Evolutionary conservation across 305 asterid genomes (phyloP).

Genomic region (Solanum chacoense): DNA sequence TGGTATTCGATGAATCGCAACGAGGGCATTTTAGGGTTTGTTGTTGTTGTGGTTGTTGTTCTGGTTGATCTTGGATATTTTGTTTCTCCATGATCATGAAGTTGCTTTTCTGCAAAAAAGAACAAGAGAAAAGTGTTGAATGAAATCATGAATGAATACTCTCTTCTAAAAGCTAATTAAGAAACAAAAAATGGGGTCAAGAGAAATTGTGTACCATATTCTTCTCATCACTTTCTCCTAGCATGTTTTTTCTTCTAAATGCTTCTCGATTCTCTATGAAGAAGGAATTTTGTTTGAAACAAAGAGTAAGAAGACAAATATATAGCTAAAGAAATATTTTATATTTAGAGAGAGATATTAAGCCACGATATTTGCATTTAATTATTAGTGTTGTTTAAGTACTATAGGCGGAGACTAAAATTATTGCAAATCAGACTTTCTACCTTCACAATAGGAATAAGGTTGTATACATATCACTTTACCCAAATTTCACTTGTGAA

Average conservation of each 20-base stretch:
- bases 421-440: no score
- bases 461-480: no score
- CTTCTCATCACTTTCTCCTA: slow-evolving; percentile 25
- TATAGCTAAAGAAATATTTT: neutral
- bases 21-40: slow-evolving; percentile 32
- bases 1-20: slow-evolving; percentile 36
- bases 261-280: slow-evolving; percentile 1
- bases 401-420: neutral
- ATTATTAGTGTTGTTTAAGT: neutral
- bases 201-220: slow-evolving; percentile 13
- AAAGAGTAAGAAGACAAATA: slow-evolving; percentile 35
- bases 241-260: slow-evolving; percentile 6
- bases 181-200: slow-evolving; percentile 59
- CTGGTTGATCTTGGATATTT: slow-evolving; percentile 11
- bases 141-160: slow-evolving; percentile 30
- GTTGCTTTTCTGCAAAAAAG: slow-evolving; percentile 4
- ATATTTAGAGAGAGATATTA: neutral
- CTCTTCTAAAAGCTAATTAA: slow-evolving; percentile 47
- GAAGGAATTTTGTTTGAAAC: slow-evolving; percentile 30
- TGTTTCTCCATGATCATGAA: slow-evolving; percentile 20
- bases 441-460: neutral
- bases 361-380: neutral
- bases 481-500: no score
- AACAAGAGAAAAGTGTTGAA: neutral
- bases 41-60: neutral